Evolutionary conservation across 306 rosid species (phyloP).

Genomic region (Herpetospermum pedunculosum): DNA sequence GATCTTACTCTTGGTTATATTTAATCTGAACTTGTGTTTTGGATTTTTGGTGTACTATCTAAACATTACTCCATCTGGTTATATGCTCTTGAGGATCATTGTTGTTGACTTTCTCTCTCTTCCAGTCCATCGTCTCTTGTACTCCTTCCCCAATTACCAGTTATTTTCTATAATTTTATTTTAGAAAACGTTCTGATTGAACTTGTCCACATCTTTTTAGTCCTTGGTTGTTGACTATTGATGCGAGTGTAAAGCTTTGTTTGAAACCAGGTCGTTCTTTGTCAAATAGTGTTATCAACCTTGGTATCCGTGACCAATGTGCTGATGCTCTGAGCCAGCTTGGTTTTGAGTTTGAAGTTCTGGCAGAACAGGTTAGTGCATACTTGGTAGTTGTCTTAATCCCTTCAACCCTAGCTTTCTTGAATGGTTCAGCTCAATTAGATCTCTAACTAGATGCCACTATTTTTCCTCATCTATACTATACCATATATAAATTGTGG

Average conservation of each 20-base stretch:
- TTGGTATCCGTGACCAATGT: slow-evolving; percentile 62
- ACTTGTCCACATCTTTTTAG: background rate
- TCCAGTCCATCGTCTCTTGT: background rate
- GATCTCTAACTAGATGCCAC: background rate
- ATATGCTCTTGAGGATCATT: background rate
- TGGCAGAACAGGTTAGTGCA: slow-evolving; percentile 53
- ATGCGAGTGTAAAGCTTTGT: background rate
- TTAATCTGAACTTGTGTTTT: background rate
- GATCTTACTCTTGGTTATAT: background rate
- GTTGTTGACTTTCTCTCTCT: background rate
- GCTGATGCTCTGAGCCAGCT: slow-evolving; percentile 66
- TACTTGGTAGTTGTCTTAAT: background rate
- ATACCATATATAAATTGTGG: background rate
- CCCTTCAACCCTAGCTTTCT: background rate
- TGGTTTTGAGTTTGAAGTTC: slow-evolving; percentile 68
- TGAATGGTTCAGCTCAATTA: slow-evolving; percentile 4
- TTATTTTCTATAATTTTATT: background rate
- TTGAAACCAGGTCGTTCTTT: slow-evolving; percentile 56
- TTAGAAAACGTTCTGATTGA: background rate
- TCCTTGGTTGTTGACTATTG: background rate
- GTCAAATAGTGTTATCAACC: slow-evolving; percentile 67
- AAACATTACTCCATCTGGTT: background rate
- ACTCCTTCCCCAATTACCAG: background rate
- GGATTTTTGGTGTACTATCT: background rate
- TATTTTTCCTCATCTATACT: background rate